A percentile compares a stretch with the other conserved stretches of the same genome.
These are phyloP conservation scores for Discostella stelligera DNA, from an alignment of 352 stramenopile genomes.

Conservation along the genomic window DNA sequence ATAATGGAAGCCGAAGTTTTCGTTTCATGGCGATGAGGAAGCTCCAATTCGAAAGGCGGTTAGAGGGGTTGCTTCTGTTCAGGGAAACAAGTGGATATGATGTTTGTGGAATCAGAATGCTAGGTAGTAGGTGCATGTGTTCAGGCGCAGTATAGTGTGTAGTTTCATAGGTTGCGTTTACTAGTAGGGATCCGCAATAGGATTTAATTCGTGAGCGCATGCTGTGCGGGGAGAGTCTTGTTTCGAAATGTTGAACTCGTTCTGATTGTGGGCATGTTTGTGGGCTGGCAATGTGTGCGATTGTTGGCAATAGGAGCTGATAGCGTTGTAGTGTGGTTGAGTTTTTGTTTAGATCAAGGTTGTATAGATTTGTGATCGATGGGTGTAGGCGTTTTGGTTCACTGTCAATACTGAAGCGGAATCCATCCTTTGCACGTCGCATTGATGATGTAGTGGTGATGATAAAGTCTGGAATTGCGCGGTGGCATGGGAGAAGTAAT, in stretches of 20 bases:
- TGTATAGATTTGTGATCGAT: constrained; percentile 1
- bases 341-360: neutral
- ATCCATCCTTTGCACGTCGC: too few relatives aligned
- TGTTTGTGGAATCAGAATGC: constrained; percentile 12
- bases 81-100: constrained; percentile 34
- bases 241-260: neutral
- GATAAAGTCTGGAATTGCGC: too few relatives aligned
- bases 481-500: too few relatives aligned
- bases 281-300: neutral
- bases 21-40: constrained; percentile 23
- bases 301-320: constrained; percentile 1
- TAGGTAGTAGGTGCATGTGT: constrained; percentile 12
- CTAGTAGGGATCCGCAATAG: too few relatives aligned
- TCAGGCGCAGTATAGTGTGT: neutral
- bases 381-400: too few relatives aligned
- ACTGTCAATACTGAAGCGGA: too few relatives aligned
- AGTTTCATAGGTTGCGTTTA: neutral
- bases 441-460: too few relatives aligned
- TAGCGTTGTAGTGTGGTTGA: neutral
- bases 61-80: neutral
- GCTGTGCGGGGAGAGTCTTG: neutral
- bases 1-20: constrained; percentile 21
- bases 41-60: constrained; percentile 19
- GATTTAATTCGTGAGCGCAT: neutral
- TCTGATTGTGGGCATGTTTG: neutral